Conservation (phyloP, 1,284 basidiomycete species). For the Ganoderma lingzhi region DNA sequence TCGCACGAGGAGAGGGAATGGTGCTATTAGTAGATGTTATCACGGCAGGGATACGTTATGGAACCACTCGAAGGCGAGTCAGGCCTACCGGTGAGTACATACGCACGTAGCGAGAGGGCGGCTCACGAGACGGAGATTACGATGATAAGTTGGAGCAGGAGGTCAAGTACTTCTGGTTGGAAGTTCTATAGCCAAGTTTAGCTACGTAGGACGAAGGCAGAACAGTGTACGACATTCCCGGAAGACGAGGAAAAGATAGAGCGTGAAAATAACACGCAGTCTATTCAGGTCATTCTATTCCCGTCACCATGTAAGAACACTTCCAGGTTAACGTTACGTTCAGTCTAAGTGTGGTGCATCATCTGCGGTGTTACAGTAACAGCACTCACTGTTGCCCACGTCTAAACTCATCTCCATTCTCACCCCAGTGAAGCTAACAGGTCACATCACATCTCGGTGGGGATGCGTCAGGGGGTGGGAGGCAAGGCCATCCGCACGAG, state of each 20-base stretch:
- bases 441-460: not conserved
- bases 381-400: not conserved
- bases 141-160: not conserved
- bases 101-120: not conserved
- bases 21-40: not conserved
- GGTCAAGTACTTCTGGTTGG: not conserved
- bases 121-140: not conserved
- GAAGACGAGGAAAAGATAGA: not conserved
- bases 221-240: too few relatives aligned
- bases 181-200: not conserved
- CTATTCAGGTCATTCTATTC: not conserved
- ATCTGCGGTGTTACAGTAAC: not conserved
- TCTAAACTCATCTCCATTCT: not conserved
- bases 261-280: not conserved
- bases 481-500: not conserved
- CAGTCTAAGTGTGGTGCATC: not conserved
- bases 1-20: constrained; percentile 1
- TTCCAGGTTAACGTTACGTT: not conserved
- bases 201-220: not conserved
- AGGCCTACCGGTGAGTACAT: not conserved
- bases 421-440: not conserved
- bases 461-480: not conserved
- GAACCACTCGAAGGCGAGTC: not conserved
- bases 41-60: not conserved
- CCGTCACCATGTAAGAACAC: not conserved